Percentiles rank a stretch among this genome's conserved stretches.
These are phyloP conservation scores for Fagopyrum homotropicum DNA, from an alignment of 148 eudicot genomes.

Conservation along the genomic window DNA sequence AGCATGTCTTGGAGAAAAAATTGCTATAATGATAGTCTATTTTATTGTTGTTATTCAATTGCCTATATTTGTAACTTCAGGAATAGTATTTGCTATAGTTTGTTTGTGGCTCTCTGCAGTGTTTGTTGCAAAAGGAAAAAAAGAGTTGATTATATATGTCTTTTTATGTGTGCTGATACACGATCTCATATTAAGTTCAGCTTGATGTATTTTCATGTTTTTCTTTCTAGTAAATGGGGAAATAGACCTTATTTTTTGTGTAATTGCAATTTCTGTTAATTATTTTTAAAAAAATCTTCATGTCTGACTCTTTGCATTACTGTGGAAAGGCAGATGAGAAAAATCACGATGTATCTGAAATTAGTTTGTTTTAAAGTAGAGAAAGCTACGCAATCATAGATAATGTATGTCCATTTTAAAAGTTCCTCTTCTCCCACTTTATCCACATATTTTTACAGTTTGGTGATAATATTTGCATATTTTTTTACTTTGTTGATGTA, in stretches of 20 bases:
- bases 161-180: neutral
- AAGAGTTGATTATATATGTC: neutral
- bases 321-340: neutral
- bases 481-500: neutral
- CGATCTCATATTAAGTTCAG: neutral
- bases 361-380: neutral
- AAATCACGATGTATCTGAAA: neutral
- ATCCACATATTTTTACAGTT: neutral
- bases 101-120: neutral
- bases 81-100: neutral
- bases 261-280: neutral
- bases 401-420: neutral
- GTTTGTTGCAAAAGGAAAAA: neutral
- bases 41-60: neutral
- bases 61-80: neutral
- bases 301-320: slow-evolving; percentile 4
- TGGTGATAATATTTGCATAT: neutral
- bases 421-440: neutral
- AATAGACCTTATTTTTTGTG: neutral
- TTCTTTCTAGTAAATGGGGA: neutral
- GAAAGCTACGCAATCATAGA: neutral
- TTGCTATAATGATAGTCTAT: neutral
- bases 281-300: neutral
- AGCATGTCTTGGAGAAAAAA: neutral
- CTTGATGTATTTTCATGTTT: neutral